phyloP scores from a whole-genome alignment of 768 basidiomycete genomes.

The Pleurotus platypus region DNA sequence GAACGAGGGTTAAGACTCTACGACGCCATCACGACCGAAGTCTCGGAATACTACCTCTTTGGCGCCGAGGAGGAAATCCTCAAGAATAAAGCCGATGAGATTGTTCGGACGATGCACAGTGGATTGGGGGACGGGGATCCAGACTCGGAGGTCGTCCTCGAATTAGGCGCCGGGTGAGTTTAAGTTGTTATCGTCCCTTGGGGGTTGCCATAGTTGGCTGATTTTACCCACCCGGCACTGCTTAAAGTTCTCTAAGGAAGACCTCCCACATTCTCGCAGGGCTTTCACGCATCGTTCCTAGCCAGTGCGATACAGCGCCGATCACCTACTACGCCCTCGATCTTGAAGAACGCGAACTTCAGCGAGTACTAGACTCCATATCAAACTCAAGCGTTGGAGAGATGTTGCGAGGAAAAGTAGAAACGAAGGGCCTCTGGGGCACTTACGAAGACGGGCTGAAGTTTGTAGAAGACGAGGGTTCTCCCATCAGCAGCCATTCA shows the following conservation, averaged over 20 bases:
- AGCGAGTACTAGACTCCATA: conserved; percentile 73
- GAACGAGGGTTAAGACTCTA: conserved; percentile 83
- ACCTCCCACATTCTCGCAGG: conserved; percentile 80
- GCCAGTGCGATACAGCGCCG: conserved; percentile 33
- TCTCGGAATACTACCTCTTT: conserved; percentile 88
- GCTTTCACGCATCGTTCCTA: conserved; percentile 52
- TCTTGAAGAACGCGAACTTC: conserved; percentile 82
- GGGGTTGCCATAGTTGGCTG: not conserved
- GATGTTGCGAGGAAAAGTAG: conserved; percentile 65
- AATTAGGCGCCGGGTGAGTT: conserved; percentile 94
- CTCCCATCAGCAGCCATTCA: conserved; percentile 7
- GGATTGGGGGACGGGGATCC: conserved; percentile 23
- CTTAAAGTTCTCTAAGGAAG: conserved; percentile 77
- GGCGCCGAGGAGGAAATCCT: conserved; percentile 85
- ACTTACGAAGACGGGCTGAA: conserved; percentile 89
- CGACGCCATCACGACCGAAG: conserved; percentile 78
- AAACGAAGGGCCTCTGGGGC: conserved; percentile 82
- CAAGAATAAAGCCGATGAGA: conserved; percentile 65
- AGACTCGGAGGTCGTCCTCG: conserved; percentile 64
- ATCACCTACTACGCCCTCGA: conserved; percentile 92
- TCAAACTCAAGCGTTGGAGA: conserved; percentile 57
- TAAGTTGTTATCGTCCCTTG: not conserved
- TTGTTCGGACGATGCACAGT: conserved; percentile 69
- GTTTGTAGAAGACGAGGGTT: conserved; percentile 50
- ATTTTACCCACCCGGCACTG: not conserved